These are phyloP conservation scores for Penicillium decumbens DNA, from an alignment of 2,329 filamentous ascomycete species.

Conservation along the genomic window DNA sequence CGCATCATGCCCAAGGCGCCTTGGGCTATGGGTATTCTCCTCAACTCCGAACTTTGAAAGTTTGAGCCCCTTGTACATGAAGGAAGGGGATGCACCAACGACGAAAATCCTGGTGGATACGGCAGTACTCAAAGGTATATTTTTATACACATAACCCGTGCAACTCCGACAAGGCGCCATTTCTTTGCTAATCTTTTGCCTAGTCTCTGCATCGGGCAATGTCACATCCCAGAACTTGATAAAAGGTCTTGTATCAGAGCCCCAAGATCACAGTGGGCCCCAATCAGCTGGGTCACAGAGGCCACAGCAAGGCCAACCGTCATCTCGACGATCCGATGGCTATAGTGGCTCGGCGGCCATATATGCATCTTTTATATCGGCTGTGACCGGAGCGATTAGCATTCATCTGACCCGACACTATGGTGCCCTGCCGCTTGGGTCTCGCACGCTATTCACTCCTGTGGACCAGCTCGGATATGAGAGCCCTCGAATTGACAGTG, in stretches of 20 bases:
- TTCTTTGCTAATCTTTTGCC: conserved; percentile 3
- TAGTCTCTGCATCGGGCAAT: conserved; percentile 36
- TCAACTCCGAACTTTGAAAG: conserved; percentile 36
- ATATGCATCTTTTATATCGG: conserved; percentile 40
- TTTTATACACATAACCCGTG: neutral
- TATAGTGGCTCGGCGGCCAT: conserved; percentile 34
- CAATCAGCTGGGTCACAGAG: conserved; percentile 23
- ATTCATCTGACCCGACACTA: conserved; percentile 35
- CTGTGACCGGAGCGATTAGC: conserved; percentile 35
- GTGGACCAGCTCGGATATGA: conserved; percentile 32
- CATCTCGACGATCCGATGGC: conserved; percentile 28
- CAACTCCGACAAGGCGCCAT: too few species aligned
- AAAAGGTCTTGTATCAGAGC: conserved; percentile 33
- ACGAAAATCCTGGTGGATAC: conserved; percentile 31
- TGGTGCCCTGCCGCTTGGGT: conserved; percentile 39
- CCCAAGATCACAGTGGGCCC: conserved; percentile 17
- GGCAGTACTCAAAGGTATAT: conserved; percentile 33
- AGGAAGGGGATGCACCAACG: conserved; percentile 23
- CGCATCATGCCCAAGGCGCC: conserved; percentile 36
- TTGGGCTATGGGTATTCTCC: conserved; percentile 42
- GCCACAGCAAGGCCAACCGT: conserved; percentile 20
- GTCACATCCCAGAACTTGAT: conserved; percentile 34
- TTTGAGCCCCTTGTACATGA: conserved; percentile 27
- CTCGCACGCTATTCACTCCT: conserved; percentile 38
- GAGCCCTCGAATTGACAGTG: conserved; percentile 24